Base-by-base conservation (phyloP, 805 yeast genomes). In the Debaryomyces hansenii region DNA sequence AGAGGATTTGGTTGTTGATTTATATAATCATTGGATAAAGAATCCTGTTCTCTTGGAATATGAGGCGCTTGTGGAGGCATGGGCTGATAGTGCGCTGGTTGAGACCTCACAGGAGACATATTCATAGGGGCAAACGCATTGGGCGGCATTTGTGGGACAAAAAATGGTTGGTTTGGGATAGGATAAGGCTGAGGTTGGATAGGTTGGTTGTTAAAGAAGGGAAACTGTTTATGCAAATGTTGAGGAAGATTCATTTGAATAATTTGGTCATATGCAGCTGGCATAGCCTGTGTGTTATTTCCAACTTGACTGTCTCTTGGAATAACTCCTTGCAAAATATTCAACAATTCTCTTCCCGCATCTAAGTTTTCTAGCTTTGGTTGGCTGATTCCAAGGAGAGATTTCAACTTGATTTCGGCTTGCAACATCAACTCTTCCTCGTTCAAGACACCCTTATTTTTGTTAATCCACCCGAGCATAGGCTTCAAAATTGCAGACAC, bases 311-410 rank as follows among this genome's bases (percentile, higher is more conserved):
- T 43, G 29, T 39, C 16, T 28, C 29, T 39, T 7, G 54, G 54
- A n/a, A 42, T 42, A 7, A 69, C 69, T 11, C 71, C 70, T 50
- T 72, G 76, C 49, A 87, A 70, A 61, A 85, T 75, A 50, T 84
- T 80, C 56, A 87, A 74, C 47, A 87, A 63, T 44, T 85, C 92
- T 72, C 92, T 83, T 29, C 94, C 94, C 1, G 90, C 90, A 63
- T 86, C 92, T 24, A 55, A 56, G 40, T 63, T 62, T 33, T 49
- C 59, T 63, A 61, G 47, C 45, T 62, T 42, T 44, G 55, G 52
- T 56, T 63, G 35, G 18, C 77, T 75, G 37, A 87, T 70, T 37
- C 90, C 90, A 57, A 87, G 70, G 51, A 84, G 69, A 12, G 70
- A 63, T 68, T 85, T 86, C 72, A 87, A 74, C 60, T 79, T 82